Conservation (phyloP, 164 flowering plant species). For the Warburgia ugandensis region DNA sequence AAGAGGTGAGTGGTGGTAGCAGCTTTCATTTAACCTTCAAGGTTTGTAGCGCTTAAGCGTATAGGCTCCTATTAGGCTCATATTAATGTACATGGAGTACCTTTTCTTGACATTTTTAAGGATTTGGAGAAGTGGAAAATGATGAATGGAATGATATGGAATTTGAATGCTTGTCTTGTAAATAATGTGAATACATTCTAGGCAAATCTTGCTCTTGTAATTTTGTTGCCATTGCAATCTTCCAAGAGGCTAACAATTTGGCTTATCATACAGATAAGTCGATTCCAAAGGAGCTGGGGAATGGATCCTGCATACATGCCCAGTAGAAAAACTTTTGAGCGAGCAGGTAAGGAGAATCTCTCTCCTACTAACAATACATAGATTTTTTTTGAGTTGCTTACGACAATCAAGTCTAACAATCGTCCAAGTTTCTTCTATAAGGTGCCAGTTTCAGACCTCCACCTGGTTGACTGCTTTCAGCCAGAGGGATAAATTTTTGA, state of each 20-base stretch:
- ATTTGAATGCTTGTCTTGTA: too few species aligned
- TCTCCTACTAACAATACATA: background rate
- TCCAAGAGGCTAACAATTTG: background rate
- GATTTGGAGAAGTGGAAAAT: too few species aligned
- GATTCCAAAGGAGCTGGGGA: conserved; percentile 87
- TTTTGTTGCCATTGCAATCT: too few species aligned
- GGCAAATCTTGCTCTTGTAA: too few species aligned
- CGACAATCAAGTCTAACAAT: background rate
- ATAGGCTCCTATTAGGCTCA: background rate
- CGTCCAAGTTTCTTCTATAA: background rate
- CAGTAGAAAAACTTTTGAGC: conserved; percentile 82
- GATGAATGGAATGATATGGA: too few species aligned
- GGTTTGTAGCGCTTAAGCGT: background rate
- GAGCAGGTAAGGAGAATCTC: conserved; percentile 55
- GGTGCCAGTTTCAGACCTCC: too few species aligned
- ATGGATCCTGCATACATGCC: conserved; percentile 92
- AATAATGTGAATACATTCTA: too few species aligned
- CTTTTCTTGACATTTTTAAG: too few species aligned
- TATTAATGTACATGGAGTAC: too few species aligned
- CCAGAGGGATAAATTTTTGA: too few species aligned
- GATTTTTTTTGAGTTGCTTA: background rate
- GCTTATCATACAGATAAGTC: conserved; percentile 38
- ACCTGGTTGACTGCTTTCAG: too few species aligned
- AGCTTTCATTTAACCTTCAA: background rate
- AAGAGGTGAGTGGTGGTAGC: conserved; percentile 48